Evolutionary conservation across 2,329 filamentous ascomycete genomes (phyloP).

Genomic region (Ilyonectria sp.): DNA sequence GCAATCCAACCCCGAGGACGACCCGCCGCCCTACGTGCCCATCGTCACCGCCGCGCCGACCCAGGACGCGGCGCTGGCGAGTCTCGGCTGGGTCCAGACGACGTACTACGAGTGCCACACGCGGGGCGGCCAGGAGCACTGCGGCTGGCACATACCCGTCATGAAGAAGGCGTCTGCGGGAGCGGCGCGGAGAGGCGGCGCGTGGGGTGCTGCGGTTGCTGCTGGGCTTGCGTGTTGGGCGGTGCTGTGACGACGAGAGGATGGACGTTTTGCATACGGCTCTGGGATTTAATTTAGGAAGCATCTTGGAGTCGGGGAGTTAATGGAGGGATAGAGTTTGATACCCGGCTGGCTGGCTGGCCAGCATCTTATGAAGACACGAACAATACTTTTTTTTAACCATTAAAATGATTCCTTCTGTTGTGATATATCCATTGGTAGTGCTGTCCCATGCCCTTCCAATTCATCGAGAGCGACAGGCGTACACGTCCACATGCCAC

Average conservation of each 20-base stretch:
- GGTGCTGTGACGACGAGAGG: slow-evolving; percentile 27
- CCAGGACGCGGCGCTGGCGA: slow-evolving; percentile 48
- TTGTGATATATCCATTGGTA: neutral
- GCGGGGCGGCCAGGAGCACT: slow-evolving; percentile 49
- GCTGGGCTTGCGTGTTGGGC: slow-evolving; percentile 41
- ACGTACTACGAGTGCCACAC: slow-evolving; percentile 55
- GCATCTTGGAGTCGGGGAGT: slow-evolving; percentile 16
- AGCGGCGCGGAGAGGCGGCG: slow-evolving; percentile 39
- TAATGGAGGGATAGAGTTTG: slow-evolving; percentile 19
- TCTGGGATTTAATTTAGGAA: slow-evolving; percentile 12
- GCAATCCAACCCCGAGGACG: slow-evolving; percentile 34
- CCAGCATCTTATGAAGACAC: slow-evolving; percentile 18
- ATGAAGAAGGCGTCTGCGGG: slow-evolving; percentile 44
- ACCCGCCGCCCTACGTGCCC: slow-evolving; percentile 48
- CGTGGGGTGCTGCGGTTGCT: slow-evolving; percentile 39
- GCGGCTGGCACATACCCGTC: slow-evolving; percentile 56
- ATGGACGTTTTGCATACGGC: slow-evolving; percentile 12
- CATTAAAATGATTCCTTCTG: neutral
- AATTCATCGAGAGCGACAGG: neutral
- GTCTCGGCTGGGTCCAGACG: slow-evolving; percentile 52
- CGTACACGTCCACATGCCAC: neutral
- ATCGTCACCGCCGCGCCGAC: slow-evolving; percentile 52
- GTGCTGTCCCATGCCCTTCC: neutral
- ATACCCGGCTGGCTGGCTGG: slow-evolving; percentile 31
- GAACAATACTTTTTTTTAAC: slow-evolving; percentile 4